Evolutionary conservation across 139 green algal species (phyloP).

Genomic region (Haematococcus lacustris): DNA sequence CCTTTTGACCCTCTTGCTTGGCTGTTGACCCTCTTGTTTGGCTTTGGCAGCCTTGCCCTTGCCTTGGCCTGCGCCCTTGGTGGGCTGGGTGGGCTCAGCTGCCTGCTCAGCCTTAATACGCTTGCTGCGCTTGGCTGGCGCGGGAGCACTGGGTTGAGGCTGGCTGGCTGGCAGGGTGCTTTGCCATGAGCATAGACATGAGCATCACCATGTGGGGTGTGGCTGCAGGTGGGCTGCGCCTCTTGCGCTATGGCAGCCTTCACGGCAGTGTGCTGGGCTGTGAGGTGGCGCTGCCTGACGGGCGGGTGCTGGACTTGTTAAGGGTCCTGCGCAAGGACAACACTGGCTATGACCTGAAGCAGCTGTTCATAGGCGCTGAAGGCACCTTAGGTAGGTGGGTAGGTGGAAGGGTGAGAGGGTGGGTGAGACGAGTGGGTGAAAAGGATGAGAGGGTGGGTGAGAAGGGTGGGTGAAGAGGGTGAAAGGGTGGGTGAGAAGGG

Average conservation of each 20-base stretch:
- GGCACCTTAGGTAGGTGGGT: constrained; percentile 84
- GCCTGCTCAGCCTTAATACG: no score
- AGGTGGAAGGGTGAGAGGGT: no score
- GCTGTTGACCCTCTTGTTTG: no score
- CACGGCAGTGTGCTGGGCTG: constrained; percentile 87
- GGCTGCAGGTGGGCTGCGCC: constrained; percentile 65
- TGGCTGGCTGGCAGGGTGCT: no score
- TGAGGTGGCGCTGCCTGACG: constrained; percentile 86
- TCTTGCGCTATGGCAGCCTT: constrained; percentile 90
- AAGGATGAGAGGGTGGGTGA: not conserved
- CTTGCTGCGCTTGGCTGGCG: no score
- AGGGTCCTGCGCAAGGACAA: constrained; percentile 90
- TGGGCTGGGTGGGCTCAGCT: no score
- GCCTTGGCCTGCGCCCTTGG: no score
- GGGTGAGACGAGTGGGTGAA: not conserved
- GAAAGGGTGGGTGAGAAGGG: not conserved
- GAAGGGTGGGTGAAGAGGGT: not conserved
- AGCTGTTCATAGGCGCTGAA: constrained; percentile 96
- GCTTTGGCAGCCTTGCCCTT: no score
- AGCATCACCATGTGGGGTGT: no score
- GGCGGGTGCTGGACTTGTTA: constrained; percentile 80
- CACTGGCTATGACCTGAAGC: constrained; percentile 97
- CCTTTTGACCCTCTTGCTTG: no score
- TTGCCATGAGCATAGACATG: no score
- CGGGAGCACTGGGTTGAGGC: no score